Evolutionary conservation across 1,284 basidiomycete species (phyloP).

Genomic region (Coriolopsis trogii): DNA sequence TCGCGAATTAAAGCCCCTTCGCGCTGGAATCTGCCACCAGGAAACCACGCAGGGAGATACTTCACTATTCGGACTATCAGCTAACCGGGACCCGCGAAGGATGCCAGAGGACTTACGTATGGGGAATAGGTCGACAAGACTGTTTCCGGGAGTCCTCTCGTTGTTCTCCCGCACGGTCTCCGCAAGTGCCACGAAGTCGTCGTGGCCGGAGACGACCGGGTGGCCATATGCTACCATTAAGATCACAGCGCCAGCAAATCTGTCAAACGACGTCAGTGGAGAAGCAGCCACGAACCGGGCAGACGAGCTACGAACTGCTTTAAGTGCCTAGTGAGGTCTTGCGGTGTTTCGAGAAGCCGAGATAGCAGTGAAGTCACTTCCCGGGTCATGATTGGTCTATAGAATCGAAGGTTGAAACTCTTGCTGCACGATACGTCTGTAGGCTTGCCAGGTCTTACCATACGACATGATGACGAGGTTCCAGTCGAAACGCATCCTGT

Average conservation of each 20-base stretch:
- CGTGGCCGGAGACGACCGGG: slow-evolving; percentile 5
- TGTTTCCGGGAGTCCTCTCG: slow-evolving; percentile 13
- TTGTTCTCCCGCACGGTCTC: slow-evolving; percentile 13
- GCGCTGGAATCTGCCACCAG: slow-evolving; percentile 13
- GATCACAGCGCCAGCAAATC: slow-evolving; percentile 16
- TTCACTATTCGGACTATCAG: slow-evolving; percentile 8
- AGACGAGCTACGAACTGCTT: slow-evolving; percentile 1
- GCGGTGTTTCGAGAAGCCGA: not conserved
- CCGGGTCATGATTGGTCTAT: not conserved
- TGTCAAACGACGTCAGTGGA: not conserved
- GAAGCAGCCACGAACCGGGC: not conserved
- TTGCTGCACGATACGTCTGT: slow-evolving; percentile 14
- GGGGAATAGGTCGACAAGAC: slow-evolving; percentile 24
- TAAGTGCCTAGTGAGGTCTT: not conserved
- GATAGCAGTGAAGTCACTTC: slow-evolving; percentile 1
- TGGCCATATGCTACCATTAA: slow-evolving; percentile 21
- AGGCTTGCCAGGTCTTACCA: slow-evolving; percentile 4
- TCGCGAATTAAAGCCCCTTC: not conserved
- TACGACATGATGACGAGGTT: slow-evolving; percentile 17
- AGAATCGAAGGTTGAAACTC: slow-evolving; percentile 13
- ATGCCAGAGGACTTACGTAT: slow-evolving; percentile 9
- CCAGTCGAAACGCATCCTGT: too few species aligned
- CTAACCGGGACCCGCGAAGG: not conserved
- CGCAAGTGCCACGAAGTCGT: slow-evolving; percentile 15
- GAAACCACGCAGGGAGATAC: slow-evolving; percentile 16